Evolutionary conservation across 2,329 filamentous ascomycete species (phyloP).

Genomic region (Coniochaeta sp.): DNA sequence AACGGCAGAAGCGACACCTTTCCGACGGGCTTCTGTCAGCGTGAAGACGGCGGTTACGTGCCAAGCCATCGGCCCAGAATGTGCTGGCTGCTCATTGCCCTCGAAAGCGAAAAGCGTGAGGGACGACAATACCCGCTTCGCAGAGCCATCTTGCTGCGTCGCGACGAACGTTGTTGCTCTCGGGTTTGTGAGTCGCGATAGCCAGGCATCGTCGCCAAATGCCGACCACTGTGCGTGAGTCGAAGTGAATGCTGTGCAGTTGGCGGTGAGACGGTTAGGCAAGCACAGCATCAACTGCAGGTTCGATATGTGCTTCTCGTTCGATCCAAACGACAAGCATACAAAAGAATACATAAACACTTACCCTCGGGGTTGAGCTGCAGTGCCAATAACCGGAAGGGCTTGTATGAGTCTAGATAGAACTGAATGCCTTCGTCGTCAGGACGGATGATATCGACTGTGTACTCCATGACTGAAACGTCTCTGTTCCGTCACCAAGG

Average conservation of each 20-base stretch:
- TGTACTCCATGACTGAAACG: not conserved
- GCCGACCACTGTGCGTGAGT: not conserved
- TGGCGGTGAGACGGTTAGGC: not conserved
- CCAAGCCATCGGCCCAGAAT: not conserved
- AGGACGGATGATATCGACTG: not conserved
- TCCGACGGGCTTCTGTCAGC: not conserved
- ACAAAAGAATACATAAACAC: not conserved
- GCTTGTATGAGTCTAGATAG: not conserved
- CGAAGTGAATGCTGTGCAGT: not conserved
- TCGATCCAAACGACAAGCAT: too few species aligned
- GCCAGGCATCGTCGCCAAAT: not conserved
- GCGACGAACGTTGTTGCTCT: not conserved
- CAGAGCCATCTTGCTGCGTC: too few species aligned
- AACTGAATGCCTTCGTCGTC: not conserved
- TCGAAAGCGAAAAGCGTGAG: not conserved
- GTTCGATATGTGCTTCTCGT: not conserved
- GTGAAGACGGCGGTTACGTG: not conserved
- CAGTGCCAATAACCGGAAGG: constrained; percentile 1
- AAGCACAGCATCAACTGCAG: not conserved
- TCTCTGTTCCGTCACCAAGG: not conserved
- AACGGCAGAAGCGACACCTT: not conserved
- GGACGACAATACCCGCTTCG: not conserved
- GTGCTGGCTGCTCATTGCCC: not conserved
- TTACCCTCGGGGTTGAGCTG: constrained; percentile 1
- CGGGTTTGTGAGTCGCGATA: not conserved